A percentile compares a stretch with the other conserved stretches of the same genome.
Evolutionary conservation across 2,329 filamentous ascomycete genomes (phyloP).

Genomic region (Beauveria bassiana): DNA sequence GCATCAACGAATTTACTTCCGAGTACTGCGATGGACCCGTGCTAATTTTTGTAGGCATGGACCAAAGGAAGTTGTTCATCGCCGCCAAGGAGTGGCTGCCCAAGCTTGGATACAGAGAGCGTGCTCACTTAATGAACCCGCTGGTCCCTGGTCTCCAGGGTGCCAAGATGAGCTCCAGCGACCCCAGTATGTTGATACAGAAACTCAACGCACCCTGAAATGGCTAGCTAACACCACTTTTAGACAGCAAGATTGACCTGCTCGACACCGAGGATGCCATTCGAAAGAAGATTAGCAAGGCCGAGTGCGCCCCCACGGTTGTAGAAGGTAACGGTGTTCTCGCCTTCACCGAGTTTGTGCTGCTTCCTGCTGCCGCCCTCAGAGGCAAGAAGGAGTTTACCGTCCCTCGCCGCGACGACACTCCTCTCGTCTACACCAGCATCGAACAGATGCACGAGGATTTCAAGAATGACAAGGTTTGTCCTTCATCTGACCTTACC

Average conservation of each 20-base stretch:
- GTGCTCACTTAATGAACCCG: constrained; percentile 44
- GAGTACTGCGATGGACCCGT: not conserved
- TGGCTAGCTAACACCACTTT: constrained; percentile 11
- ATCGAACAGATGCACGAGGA: constrained; percentile 71
- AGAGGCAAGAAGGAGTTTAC: constrained; percentile 55
- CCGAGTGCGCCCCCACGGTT: constrained; percentile 65
- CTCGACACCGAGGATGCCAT: constrained; percentile 70
- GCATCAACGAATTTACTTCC: not conserved
- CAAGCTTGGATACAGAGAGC: constrained; percentile 72
- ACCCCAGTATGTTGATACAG: constrained; percentile 44
- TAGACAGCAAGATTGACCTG: constrained; percentile 87
- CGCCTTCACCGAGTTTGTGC: constrained; percentile 77
- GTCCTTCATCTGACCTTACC: constrained; percentile 20
- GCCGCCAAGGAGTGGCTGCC: constrained; percentile 79
- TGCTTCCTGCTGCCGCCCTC: constrained; percentile 69
- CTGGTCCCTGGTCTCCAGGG: constrained; percentile 84
- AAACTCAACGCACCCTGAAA: not conserved
- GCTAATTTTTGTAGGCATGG: constrained; percentile 35
- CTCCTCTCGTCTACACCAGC: constrained; percentile 71
- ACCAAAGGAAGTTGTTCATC: constrained; percentile 85
- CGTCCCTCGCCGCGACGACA: constrained; percentile 61
- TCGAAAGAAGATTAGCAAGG: constrained; percentile 78
- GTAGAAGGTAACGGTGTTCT: constrained; percentile 82
- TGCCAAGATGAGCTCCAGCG: constrained; percentile 79
- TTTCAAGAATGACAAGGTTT: constrained; percentile 68